Conservation (phyloP, 345 rosid genomes). For the Orychophragmus violaceus region DNA sequence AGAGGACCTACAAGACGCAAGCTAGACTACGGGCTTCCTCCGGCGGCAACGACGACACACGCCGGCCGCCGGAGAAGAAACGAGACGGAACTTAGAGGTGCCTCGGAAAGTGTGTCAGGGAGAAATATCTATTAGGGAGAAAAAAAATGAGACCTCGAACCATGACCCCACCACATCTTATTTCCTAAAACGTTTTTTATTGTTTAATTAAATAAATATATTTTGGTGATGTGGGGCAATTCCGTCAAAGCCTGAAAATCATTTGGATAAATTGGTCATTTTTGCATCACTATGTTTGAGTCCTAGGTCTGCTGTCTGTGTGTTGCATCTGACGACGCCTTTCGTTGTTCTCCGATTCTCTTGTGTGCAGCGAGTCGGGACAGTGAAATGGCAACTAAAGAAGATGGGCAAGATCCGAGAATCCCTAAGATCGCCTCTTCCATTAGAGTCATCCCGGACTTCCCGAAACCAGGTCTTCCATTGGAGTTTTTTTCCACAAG, state of each 20-base stretch:
- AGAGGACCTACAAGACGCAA: too few species aligned
- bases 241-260: constrained; percentile 14
- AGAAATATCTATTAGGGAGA: too few species aligned
- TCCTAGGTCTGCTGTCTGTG: constrained; percentile 11
- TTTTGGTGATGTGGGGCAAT: constrained; percentile 23
- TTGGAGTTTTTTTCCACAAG: background rate
- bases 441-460: constrained; percentile 84
- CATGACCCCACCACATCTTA: background rate
- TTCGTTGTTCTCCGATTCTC: constrained; percentile 9
- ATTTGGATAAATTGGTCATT: constrained; percentile 22
- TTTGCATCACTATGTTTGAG: background rate
- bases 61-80: too few species aligned
- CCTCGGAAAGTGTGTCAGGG: too few species aligned
- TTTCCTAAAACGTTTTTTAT: too few species aligned
- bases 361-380: constrained; percentile 25
- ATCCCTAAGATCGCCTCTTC: constrained; percentile 53
- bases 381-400: constrained; percentile 45
- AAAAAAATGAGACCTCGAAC: too few species aligned
- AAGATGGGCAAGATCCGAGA: constrained; percentile 53
- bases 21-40: too few species aligned
- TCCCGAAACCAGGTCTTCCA: constrained; percentile 77
- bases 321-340: constrained; percentile 8
- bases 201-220: constrained; percentile 4
- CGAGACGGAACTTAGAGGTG: too few species aligned
- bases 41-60: too few species aligned